Evolutionary conservation across 2,329 filamentous ascomycete genomes (phyloP).

Genomic region (Juglanconis juglandina): DNA sequence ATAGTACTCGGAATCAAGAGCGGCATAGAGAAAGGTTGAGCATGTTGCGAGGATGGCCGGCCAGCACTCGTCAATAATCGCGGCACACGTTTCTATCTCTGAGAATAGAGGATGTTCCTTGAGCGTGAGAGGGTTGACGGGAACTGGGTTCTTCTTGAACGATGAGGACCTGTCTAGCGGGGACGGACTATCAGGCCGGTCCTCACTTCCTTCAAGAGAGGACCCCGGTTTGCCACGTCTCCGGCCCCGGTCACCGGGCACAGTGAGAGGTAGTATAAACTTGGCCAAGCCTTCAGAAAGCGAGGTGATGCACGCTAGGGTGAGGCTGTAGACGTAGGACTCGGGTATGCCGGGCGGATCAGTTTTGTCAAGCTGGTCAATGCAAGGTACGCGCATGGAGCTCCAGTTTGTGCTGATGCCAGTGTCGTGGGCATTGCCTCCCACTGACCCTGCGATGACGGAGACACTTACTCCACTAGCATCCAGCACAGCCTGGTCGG

Average conservation of each 20-base stretch:
- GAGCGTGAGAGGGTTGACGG: conserved; percentile 77
- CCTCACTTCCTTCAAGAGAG: conserved; percentile 26
- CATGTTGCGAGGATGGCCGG: conserved; percentile 91
- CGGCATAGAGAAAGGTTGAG: conserved; percentile 90
- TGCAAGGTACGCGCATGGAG: conserved; percentile 77
- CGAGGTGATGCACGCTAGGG: conserved; percentile 82
- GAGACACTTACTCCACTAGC: conserved; percentile 76
- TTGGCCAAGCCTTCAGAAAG: conserved; percentile 91
- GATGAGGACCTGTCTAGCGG: conserved; percentile 60
- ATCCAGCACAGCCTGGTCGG: conserved; percentile 85
- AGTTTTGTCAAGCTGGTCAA: conserved; percentile 90
- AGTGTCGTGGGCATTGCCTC: conserved; percentile 62
- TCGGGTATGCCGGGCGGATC: conserved; percentile 81
- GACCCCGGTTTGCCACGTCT: conserved; percentile 42
- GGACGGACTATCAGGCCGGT: conserved; percentile 36
- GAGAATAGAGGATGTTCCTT: conserved; percentile 67
- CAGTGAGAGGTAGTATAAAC: conserved; percentile 86
- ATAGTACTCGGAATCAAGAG: conserved; percentile 90
- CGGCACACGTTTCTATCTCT: conserved; percentile 73
- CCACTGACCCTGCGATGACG: conserved; percentile 72
- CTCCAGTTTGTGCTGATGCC: conserved; percentile 94
- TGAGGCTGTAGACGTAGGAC: conserved; percentile 88
- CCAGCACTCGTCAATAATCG: conserved; percentile 89
- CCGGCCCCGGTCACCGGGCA: conserved; percentile 67
- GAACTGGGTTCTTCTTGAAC: conserved; percentile 71